Evolutionary conservation across 139 green algal species (phyloP).

Genomic region (Chlamydomonas sp.): DNA sequence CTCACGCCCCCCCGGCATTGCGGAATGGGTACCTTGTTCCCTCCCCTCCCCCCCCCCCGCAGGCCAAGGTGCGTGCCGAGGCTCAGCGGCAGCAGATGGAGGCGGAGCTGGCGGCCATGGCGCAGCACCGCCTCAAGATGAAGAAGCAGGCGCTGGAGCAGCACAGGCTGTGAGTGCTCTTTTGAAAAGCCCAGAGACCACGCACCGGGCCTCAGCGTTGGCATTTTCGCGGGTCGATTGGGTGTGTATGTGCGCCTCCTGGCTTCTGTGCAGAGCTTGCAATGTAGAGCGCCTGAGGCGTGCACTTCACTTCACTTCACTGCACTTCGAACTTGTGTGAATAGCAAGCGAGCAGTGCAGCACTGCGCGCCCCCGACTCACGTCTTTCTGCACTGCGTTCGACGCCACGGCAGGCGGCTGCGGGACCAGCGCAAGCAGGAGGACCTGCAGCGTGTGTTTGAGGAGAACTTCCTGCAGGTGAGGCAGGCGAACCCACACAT

Average conservation of each 20-base stretch:
- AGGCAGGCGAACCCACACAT: not conserved
- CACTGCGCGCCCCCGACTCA: too few relatives aligned
- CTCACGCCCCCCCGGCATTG: too few relatives aligned
- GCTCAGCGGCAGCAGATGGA: conserved; percentile 4
- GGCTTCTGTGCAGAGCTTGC: too few relatives aligned
- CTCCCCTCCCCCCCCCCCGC: not conserved
- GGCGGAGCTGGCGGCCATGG: conserved; percentile 11
- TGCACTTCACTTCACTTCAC: not conserved
- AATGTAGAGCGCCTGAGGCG: not conserved
- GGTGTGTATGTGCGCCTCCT: too few relatives aligned
- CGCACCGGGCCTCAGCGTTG: too few relatives aligned
- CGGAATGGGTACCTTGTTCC: too few relatives aligned
- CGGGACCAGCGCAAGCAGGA: conserved; percentile 27
- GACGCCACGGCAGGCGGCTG: not conserved
- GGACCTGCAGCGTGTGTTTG: conserved; percentile 28
- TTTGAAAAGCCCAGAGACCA: too few relatives aligned
- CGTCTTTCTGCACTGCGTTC: not conserved
- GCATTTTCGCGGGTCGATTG: too few relatives aligned
- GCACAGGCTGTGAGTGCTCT: conserved; percentile 9
- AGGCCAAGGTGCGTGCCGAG: conserved; percentile 28
- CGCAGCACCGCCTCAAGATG: not conserved
- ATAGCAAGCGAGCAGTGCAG: not conserved
- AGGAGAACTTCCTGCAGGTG: conserved; percentile 30
- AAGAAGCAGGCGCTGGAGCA: conserved; percentile 19
- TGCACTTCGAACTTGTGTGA: not conserved